Conservation (phyloP, 225 moss, liverwort and hornwort species). For the Rhytidiadelphus loreus region DNA sequence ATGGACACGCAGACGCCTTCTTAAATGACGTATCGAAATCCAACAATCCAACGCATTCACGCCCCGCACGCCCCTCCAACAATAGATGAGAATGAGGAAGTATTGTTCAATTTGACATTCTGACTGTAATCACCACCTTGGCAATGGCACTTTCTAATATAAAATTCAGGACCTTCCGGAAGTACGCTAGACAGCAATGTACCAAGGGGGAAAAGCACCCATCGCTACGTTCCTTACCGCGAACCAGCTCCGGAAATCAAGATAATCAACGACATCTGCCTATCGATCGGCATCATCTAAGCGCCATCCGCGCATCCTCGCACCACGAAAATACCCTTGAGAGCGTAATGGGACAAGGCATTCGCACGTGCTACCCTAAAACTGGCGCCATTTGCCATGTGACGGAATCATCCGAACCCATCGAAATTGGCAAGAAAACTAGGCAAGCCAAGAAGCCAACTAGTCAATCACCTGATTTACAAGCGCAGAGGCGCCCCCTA, state of each 20-base stretch:
- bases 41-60: background rate
- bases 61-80: background rate
- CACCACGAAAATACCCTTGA: background rate
- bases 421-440: background rate
- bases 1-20: background rate
- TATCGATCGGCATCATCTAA: background rate
- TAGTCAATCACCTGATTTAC: conserved; percentile 28
- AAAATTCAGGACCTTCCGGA: background rate
- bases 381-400: background rate
- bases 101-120: background rate
- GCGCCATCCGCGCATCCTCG: background rate
- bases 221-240: background rate
- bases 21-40: background rate
- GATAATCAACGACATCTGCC: background rate
- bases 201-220: background rate
- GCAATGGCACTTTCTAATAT: background rate
- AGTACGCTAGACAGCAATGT: background rate
- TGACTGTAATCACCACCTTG: background rate
- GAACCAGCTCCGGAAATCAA: background rate
- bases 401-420: background rate
- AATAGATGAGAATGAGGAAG: background rate
- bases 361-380: background rate
- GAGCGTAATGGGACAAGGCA: background rate
- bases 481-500: background rate
- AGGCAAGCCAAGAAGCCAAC: background rate